These are phyloP conservation scores for Hyphopichia fennica DNA, from an alignment of 1,139 yeast species.

Conservation along the genomic window DNA sequence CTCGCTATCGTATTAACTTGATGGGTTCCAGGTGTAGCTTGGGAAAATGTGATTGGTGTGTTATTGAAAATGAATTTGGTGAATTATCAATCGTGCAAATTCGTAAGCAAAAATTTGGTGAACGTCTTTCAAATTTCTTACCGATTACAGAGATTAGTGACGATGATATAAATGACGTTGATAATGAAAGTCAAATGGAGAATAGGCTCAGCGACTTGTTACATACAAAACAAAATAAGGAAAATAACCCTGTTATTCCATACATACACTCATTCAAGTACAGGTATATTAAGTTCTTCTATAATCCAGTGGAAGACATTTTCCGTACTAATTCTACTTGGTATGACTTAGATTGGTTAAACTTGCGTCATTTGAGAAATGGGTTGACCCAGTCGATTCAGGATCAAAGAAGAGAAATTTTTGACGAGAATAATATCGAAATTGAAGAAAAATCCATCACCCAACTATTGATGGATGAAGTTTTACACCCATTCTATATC, in stretches of 20 bases:
- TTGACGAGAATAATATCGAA: slow-evolving; percentile 75
- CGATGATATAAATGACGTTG: slow-evolving; percentile 18
- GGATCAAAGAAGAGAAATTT: slow-evolving; percentile 68
- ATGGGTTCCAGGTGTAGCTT: slow-evolving; percentile 68
- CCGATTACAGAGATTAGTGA: slow-evolving; percentile 21
- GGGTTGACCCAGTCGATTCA: slow-evolving; percentile 74
- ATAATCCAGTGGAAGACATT: slow-evolving; percentile 83
- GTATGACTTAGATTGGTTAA: slow-evolving; percentile 78
- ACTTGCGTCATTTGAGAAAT: slow-evolving; percentile 53
- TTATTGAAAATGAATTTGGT: slow-evolving; percentile 90
- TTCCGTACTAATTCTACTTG: slow-evolving; percentile 83
- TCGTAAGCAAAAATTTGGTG: slow-evolving; percentile 59
- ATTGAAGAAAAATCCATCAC: slow-evolving; percentile 69
- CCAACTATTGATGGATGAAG: slow-evolving; percentile 78
- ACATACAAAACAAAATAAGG: slow-evolving; percentile 7
- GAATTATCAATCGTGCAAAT: slow-evolving; percentile 67
- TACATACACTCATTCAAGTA: slow-evolving; percentile 70
- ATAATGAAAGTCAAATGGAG: slow-evolving; percentile 11
- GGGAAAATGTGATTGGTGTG: slow-evolving; percentile 89
- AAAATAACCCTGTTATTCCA: slow-evolving; percentile 68
- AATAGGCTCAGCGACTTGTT: slow-evolving; percentile 1
- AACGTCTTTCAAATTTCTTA: slow-evolving; percentile 70
- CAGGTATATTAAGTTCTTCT: slow-evolving; percentile 78
- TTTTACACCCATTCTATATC: slow-evolving; percentile 89
- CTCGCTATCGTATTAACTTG: slow-evolving; percentile 66